Evolutionary conservation across 139 green algal species (phyloP), one percentile per base, ranked within the genome.

Genomic region (Pseudopediastrum boryanum): DNA sequence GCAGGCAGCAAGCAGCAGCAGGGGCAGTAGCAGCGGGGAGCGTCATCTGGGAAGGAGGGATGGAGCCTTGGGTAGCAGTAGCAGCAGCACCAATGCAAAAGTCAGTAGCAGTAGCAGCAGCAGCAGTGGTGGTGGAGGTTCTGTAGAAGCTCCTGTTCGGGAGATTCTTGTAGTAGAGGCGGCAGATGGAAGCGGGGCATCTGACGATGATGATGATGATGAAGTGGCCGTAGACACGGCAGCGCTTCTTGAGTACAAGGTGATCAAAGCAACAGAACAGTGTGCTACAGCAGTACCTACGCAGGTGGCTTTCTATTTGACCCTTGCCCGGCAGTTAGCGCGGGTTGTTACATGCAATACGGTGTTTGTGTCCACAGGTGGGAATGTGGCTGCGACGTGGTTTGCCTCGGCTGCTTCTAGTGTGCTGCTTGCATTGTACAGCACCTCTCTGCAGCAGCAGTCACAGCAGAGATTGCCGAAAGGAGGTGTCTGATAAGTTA

Each of bases 241-340:
- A 16, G 51, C n/a, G n/a, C n/a, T 77, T 23, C 43, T 77, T 29
- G 70, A 77, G 51, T 77, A 77, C 70, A 77, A 52, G 23, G n/a
- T 77, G 36, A 31, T 77, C 33, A 77, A 67, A 67, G 51, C 51
- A n/a, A 54, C 70, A 42, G 23, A 77, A 27, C 51, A 77, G 9
- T 68, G 70, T 27, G 21, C 66, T 5, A 31, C n/a, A 36, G 66
- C 51, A 31, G 9, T 38, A 2, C 51, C 70, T 44, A 7, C 51
- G 9, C 56, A 58, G n/a, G 27, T 77, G 16, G 70, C 70, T 43
- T 77, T 68, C 36, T 9, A n/a, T 43, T 12, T 77, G 25, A 77
- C 70, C 2, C 31, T 77, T 41, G 54, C 36, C 4, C 65, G 66
- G 51, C 51, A 67, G 25, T 39, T 77, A 42, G 70, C 35, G 0